A percentile compares a stretch with the other conserved stretches of the same genome.
Conservation (phyloP, 176 grass and related monocot genomes). For the Coix lacrymajobi region DNA sequence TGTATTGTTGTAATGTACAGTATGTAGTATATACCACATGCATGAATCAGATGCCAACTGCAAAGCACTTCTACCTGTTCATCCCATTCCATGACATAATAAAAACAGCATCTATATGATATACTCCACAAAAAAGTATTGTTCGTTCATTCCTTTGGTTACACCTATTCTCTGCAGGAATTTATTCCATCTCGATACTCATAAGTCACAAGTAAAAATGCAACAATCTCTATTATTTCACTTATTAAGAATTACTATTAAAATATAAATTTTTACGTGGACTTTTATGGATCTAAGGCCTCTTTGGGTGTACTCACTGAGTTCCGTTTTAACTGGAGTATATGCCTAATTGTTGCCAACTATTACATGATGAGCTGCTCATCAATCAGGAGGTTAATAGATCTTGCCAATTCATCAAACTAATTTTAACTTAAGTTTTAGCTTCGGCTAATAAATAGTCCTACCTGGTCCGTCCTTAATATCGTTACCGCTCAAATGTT, state of each 20-base stretch:
- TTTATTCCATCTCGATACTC: too few species aligned
- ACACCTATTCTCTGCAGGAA: background rate
- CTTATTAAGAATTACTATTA: background rate
- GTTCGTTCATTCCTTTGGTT: background rate
- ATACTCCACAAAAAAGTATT: background rate
- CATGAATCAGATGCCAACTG: background rate
- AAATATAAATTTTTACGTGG: background rate
- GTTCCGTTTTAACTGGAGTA: too few species aligned
- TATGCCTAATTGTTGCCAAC: too few species aligned
- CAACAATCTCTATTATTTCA: background rate
- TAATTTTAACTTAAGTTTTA: too few species aligned
- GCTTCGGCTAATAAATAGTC: too few species aligned
- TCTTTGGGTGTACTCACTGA: too few species aligned
- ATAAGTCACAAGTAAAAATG: background rate
- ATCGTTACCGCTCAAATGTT: background rate
- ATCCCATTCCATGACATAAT: background rate
- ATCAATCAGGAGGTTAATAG: too few species aligned
- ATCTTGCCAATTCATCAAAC: too few species aligned
- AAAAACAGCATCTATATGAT: background rate
- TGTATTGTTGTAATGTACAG: too few species aligned
- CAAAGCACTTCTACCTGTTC: background rate
- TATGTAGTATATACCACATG: too few species aligned
- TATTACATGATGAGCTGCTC: too few species aligned
- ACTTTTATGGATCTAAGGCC: background rate
- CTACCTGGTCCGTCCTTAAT: background rate